Conservation (phyloP, 2,329 filamentous ascomycete genomes). For the Colletotrichum shisoi region DNA sequence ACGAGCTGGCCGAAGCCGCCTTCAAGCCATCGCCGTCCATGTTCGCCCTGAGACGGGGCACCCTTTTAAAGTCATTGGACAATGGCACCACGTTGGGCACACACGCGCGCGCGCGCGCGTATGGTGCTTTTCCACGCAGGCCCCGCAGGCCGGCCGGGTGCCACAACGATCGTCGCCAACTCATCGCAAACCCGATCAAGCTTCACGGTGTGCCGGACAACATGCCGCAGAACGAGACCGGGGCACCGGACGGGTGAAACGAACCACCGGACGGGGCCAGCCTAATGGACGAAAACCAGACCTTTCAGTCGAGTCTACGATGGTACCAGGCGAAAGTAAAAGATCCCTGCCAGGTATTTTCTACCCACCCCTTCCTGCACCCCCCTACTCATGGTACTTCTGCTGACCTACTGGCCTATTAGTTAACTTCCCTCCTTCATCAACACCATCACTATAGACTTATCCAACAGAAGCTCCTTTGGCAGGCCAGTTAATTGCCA, state of each 20-base stretch:
- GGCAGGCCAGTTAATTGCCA: too few relatives aligned
- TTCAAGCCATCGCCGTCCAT: constrained; percentile 4
- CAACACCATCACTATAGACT: too few relatives aligned
- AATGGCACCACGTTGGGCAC: constrained; percentile 5
- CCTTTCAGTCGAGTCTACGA: too few relatives aligned
- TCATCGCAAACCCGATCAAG: constrained; percentile 22
- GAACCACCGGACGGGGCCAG: background rate
- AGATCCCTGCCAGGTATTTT: too few relatives aligned
- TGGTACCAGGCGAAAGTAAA: too few relatives aligned
- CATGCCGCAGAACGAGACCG: constrained; percentile 3
- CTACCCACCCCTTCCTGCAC: too few relatives aligned
- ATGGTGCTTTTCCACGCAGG: background rate
- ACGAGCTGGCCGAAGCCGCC: constrained; percentile 21
- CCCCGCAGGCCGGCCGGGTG: background rate
- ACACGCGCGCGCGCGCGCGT: too few relatives aligned
- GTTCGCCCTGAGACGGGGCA: background rate
- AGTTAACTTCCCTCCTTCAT: too few relatives aligned
- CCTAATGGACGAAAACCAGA: constrained; percentile 9
- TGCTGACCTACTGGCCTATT: too few relatives aligned
- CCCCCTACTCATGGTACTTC: too few relatives aligned
- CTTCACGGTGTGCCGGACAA: background rate
- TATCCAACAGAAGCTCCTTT: too few relatives aligned
- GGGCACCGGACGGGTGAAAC: background rate
- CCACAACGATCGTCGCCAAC: background rate
- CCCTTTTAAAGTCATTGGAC: constrained; percentile 15